Base-by-base conservation (phyloP, 2,329 filamentous ascomycete species). In the Beauveria bassiana region DNA sequence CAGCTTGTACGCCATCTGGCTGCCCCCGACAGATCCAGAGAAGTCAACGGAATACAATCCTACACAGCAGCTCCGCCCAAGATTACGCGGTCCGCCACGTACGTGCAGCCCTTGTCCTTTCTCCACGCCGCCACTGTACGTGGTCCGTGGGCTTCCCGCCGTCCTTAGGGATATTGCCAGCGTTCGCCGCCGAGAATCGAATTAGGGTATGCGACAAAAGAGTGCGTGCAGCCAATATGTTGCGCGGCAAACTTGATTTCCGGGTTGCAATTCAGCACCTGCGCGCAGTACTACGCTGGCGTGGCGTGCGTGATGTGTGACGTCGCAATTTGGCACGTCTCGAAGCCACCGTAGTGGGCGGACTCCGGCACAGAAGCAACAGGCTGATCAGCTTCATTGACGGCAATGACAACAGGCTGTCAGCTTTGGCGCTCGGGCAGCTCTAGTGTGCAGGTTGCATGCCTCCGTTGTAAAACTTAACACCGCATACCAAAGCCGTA, bases 401-500 rank as follows among this genome's bases (percentile, higher is more conserved):
- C 66, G 20, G 54, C 61, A 57, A 69, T 65, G 38, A 65, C 65
- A 66, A n/a, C 43, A 4, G 5, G 3, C n/a, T 14, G 50, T 54
- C 10, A 59, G 22, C 26, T 42, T 50, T 38, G 34, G 12, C 34
- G 34, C 34, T 6, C 12, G 34, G 34, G 34, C 34, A 38, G 34
- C 12, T 12, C 34, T 16, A 38, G 34, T 38, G 5, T 38, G 34
- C 10, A 16, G 12, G 34, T 12, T 38, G 31, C 34, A 38, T 38
- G 65, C 65, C 66, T 56, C 66, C 67, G 38, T 68, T 69, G 50
- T 68, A 68, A 6, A 67, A 65, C 65, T 69, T 68, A 62, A 67
- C 40, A 20, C 66, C 67, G 45, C 64, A 66, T 26, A 64, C 62
- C 61, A 67, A 69, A 1, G 67, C 67, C n/a, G 66, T 67, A 12